A percentile compares a stretch with the other conserved stretches of the same genome.
Evolutionary conservation across 2,329 filamentous ascomycete genomes (phyloP).

Genomic region (Ceratocystis eucalypticola): DNA sequence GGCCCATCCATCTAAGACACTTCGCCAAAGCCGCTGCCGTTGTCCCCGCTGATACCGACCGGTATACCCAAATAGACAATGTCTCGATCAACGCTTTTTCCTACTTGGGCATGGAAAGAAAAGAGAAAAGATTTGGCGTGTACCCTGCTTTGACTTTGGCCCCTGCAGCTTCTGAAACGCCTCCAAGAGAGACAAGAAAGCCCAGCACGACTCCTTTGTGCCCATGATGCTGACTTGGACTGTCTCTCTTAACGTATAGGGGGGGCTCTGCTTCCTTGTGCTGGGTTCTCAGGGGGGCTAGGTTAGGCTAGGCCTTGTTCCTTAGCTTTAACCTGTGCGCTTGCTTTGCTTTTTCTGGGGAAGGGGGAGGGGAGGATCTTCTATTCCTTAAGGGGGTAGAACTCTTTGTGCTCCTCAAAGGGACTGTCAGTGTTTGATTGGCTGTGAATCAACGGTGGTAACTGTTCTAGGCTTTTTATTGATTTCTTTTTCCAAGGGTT

Average conservation of each 20-base stretch:
- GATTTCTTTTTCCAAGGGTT: neutral
- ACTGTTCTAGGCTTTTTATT: neutral
- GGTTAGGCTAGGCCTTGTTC: neutral
- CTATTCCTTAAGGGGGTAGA: neutral
- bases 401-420: neutral
- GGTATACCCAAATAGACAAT: neutral
- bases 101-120: too few species aligned
- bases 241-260: neutral
- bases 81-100: too few species aligned
- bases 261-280: neutral
- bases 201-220: neutral
- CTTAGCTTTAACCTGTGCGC: neutral
- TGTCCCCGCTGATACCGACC: neutral
- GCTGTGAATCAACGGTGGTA: neutral
- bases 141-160: neutral
- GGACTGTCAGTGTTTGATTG: neutral
- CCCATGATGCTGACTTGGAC: neutral
- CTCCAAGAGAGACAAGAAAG: neutral
- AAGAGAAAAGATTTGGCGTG: neutral
- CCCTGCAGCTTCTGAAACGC: conserved; percentile 4
- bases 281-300: neutral
- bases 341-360: neutral
- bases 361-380: neutral
- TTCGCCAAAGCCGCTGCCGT: neutral
- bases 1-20: neutral